phyloP scores from a whole-genome alignment of 169 alveolate genomes.

The Plasmodium inui region DNA sequence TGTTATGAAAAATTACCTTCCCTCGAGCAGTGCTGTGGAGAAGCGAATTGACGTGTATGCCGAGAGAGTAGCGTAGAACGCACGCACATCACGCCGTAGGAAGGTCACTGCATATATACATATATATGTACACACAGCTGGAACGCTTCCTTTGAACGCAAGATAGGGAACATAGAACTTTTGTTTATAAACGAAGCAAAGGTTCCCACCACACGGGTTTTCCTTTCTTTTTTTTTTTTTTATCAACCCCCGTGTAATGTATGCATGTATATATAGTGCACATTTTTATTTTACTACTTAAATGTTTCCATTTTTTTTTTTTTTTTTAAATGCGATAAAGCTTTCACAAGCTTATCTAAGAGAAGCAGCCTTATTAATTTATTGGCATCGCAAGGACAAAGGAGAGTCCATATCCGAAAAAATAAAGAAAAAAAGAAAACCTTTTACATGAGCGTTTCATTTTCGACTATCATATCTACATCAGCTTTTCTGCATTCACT shows the following conservation, averaged over 20 bases:
- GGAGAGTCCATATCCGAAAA: background rate
- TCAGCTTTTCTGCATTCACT: background rate
- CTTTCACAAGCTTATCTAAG: background rate
- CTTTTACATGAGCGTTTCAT: background rate
- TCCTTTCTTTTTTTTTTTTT: background rate
- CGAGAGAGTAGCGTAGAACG: too few species aligned
- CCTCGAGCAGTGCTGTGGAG: background rate
- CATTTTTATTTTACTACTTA: background rate
- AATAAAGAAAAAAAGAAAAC: too few species aligned
- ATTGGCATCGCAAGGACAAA: background rate
- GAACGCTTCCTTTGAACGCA: background rate
- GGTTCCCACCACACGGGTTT: background rate
- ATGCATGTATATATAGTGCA: background rate
- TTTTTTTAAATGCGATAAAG: background rate
- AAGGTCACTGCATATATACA: background rate
- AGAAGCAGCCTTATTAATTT: background rate
- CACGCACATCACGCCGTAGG: too few species aligned
- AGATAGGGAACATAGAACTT: background rate
- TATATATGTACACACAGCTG: background rate
- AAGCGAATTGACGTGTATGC: too few species aligned
- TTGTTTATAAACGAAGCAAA: background rate
- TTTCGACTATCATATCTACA: background rate
- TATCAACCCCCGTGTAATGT: background rate
- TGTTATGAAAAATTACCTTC: background rate
- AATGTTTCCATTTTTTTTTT: background rate